Percentiles rank a stretch among this genome's conserved stretches.
phyloP scores from a whole-genome alignment of 2,329 filamentous ascomycete species.

The Verticillium tricorpus region DNA sequence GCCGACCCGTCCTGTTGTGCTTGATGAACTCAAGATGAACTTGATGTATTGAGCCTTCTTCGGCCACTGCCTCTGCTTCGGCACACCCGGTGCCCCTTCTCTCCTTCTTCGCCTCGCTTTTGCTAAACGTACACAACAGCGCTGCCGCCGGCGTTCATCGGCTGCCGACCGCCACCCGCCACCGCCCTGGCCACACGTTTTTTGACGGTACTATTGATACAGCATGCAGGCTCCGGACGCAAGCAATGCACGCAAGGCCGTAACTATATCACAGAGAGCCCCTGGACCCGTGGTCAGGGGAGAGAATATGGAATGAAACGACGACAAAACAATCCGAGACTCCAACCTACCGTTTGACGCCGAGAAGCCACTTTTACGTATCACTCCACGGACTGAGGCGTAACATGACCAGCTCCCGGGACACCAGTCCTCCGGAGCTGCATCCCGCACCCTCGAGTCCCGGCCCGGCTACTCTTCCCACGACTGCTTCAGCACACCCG shows the following conservation, averaged over 20 bases:
- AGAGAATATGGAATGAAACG: neutral
- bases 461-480: neutral
- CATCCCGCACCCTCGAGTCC: too few species aligned
- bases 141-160: neutral
- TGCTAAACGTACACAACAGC: neutral
- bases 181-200: neutral
- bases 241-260: neutral
- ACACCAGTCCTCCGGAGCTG: too few species aligned
- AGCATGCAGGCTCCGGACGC: neutral
- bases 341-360: neutral
- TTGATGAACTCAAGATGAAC: neutral
- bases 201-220: neutral
- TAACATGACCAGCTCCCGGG: too few species aligned
- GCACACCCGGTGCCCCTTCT: neutral
- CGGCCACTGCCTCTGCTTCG: neutral
- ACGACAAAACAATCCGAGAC: neutral
- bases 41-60: neutral
- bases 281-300: neutral
- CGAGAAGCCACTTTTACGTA: neutral
- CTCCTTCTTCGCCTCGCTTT: neutral
- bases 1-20: neutral
- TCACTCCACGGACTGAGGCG: neutral
- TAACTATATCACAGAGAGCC: neutral
- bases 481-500: conserved; percentile 1
- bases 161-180: neutral